Evolutionary conservation across 2,329 filamentous ascomycete species (phyloP), one percentile per base, ranked within the genome.

Genomic region (Fusarium bactridioides): DNA sequence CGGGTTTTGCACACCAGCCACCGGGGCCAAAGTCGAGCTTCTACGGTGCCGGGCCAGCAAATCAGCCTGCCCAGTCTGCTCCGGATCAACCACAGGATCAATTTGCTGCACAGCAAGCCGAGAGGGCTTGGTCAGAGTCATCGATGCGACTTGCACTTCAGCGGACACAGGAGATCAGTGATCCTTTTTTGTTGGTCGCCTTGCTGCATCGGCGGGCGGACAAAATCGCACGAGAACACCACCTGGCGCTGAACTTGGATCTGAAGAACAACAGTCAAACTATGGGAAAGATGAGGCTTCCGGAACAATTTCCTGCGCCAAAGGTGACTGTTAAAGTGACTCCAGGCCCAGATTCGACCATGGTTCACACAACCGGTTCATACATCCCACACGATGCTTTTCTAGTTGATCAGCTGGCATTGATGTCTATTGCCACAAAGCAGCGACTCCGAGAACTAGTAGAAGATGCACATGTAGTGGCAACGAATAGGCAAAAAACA

Each of bases 371-470:
- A 3, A 87, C 86, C 19, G 91, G 91, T 5, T 89, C 90, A 25
- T 94, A 92, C 60, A 88, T 97, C 41, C 88, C 96, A 0, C 90
- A 92, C 40, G 92, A 94, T 47, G 90, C 93, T 4, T 90, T 89
- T 60, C 84, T 97, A 38, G 92, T 93, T 19, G 94, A 97, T 69
- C 93, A 98, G 74, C 83, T 98, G 48, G 92, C 93, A 31, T 85
- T 98, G 21, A 80, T 98, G 64, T 96, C 94, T 10, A 87, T 98
- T 63, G 93, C 93, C 23, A 91, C 94, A 15, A 94, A 95, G 78
- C 92, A 97, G 75, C 89, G 94, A 33, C 76, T 98, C 41, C 88
- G 93, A 59, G 89, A 90, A 18, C 82, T 98, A 35, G 79, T 98
- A 7, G 92, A 95, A 77, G 94, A 97, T 76, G 91, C 94, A 16